phyloP scores from a whole-genome alignment of 768 basidiomycete species.

The Rhizopogon sp. region DNA sequence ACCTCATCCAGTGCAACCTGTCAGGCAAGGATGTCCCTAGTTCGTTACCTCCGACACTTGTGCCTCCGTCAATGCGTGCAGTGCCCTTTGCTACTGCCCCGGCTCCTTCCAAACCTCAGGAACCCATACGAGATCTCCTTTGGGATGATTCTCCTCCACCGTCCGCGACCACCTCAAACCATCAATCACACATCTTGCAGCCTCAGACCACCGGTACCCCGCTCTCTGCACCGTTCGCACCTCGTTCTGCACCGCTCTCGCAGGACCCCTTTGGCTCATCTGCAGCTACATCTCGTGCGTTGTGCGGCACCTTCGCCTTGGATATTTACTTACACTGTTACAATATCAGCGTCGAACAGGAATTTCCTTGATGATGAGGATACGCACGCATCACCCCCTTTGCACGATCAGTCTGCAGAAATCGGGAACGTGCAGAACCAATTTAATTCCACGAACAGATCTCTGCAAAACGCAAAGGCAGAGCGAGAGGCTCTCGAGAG shows the following conservation, averaged over 20 bases:
- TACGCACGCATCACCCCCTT: conserved; percentile 39
- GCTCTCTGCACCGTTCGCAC: conserved; percentile 26
- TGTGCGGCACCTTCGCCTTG: neutral
- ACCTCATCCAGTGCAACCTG: conserved; percentile 85
- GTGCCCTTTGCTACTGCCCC: conserved; percentile 37
- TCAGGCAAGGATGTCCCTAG: conserved; percentile 73
- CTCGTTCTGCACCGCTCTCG: conserved; percentile 12
- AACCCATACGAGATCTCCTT: conserved; percentile 39
- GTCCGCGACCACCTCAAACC: conserved; percentile 34
- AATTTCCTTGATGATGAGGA: conserved; percentile 74
- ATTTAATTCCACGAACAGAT: conserved; percentile 70
- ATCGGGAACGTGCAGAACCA: conserved; percentile 88
- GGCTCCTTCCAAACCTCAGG: conserved; percentile 29
- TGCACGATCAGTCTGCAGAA: conserved; percentile 76
- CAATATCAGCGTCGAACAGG: conserved; percentile 19
- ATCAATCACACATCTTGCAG: conserved; percentile 18
- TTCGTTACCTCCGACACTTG: conserved; percentile 62
- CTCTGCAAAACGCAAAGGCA: conserved; percentile 57
- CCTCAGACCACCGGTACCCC: conserved; percentile 34
- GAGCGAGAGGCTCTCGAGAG: conserved; percentile 67
- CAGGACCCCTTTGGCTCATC: conserved; percentile 51
- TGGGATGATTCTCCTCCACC: conserved; percentile 51
- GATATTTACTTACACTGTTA: conserved; percentile 1
- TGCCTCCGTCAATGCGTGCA: conserved; percentile 79
- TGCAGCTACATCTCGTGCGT: conserved; percentile 19